Evolutionary conservation across 495 filamentous ascomycete species (phyloP), one percentile per base, ranked within the genome.

Genomic region (Alectoria sarmentosa): DNA sequence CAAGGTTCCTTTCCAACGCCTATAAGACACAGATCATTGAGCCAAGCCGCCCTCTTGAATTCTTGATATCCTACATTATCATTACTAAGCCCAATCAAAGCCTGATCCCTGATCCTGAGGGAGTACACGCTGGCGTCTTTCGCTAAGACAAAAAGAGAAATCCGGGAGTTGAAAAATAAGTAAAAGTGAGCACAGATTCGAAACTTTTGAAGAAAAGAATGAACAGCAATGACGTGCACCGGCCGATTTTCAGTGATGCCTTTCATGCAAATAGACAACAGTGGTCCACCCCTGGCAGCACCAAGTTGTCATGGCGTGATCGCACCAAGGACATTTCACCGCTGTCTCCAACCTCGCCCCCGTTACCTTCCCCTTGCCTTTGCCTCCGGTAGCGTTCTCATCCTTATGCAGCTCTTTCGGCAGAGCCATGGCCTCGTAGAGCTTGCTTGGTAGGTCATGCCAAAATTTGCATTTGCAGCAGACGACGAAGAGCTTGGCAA

Each of bases 381-480:
- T 55, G 28, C 15, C 30, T 36, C 30, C 52, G 30, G 15, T 15
- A 21, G 21, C 3, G 10, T 34, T 54, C 15, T 61, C 60, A 41
- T 63, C 39, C 63, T 68, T 69, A 34, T 71, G 65, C 23, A 83
- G 71, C 30, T 78, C 79, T 62, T 87, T 84, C 14, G 86, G 83
- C 67, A 82, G 84, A 26, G 86, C 84, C 80, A 90, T 88, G 69
- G 82, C 87, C 62, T 88, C 85, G 69, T 91, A 91, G 59, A 90
- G 77, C 52, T 86, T 84, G 14, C 85, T 86, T 14, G 90, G 90
- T 73, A 91, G 83, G 68, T 92, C 89, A 73, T 92, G 88, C 81
- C 87, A 92, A 73, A 87, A 90, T 61, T 86, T 86, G 79, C 90
- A 93, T 61, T 79, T 82, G 72, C 90, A 93, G 72, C 90, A 93